These are phyloP conservation scores for Vaccinium vitisidaea DNA, from an alignment of 148 eudicot genomes.

Conservation along the genomic window DNA sequence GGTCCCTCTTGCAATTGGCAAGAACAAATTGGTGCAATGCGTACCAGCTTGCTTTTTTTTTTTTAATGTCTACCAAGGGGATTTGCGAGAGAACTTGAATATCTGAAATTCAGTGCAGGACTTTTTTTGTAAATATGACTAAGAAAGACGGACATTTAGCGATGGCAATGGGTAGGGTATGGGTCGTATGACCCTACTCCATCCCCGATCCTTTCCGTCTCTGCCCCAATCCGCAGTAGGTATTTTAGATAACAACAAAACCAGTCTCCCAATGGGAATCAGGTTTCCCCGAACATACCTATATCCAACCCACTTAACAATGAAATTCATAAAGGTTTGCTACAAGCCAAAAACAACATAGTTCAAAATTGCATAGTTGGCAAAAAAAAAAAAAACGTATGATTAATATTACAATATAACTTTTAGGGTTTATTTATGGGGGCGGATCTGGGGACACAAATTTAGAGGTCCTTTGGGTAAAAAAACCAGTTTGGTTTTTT, in stretches of 20 bases:
- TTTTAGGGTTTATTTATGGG: no score
- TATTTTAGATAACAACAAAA: neutral
- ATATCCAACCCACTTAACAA: neutral
- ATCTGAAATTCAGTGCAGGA: neutral
- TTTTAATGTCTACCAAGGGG: neutral
- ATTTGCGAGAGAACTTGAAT: neutral
- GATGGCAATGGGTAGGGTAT: neutral
- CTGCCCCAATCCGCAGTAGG: neutral
- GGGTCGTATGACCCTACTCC: conserved; percentile 1
- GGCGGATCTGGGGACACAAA: no score
- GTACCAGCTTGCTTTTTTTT: neutral
- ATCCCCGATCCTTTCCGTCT: neutral
- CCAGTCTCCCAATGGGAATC: neutral
- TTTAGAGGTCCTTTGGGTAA: no score
- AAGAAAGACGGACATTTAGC: neutral
- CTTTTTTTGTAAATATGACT: neutral
- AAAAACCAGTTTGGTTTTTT: no score
- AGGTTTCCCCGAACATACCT: neutral
- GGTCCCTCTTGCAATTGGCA: neutral
- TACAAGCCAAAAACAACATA: neutral
- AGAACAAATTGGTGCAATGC: neutral
- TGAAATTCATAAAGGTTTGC: neutral
- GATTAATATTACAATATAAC: no score
- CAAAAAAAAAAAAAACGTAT: no score
- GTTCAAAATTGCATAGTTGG: neutral